These are phyloP conservation scores for Cyphellophora europaea DNA, from an alignment of 2,329 filamentous ascomycete species.

Conservation along the genomic window DNA sequence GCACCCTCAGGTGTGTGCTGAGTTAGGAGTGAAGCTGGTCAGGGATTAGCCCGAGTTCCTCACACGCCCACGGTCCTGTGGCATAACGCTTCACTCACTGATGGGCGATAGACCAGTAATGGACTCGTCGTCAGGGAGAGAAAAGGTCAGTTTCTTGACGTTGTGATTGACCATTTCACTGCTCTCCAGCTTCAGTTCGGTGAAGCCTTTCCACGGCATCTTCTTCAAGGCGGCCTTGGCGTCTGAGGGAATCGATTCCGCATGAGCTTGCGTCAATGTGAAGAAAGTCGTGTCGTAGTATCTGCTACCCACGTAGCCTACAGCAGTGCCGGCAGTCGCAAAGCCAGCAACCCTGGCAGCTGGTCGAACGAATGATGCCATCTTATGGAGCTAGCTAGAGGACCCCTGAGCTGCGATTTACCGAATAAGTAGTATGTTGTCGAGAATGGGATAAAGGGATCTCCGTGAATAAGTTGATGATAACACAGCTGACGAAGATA, in stretches of 20 bases:
- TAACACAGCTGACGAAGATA: too few relatives aligned
- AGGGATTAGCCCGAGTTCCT: too few relatives aligned
- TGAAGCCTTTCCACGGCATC: conserved; percentile 27
- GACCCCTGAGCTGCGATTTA: too few relatives aligned
- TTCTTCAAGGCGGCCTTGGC: conserved; percentile 17
- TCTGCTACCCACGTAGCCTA: conserved; percentile 11
- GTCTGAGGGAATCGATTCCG: conserved; percentile 18
- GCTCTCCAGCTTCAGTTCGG: conserved; percentile 42
- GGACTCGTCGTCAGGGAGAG: conserved; percentile 38
- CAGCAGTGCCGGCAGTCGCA: conserved; percentile 9
- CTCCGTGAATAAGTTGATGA: too few relatives aligned
- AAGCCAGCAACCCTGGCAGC: conserved; percentile 7
- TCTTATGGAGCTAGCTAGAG: too few relatives aligned
- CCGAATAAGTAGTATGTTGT: too few relatives aligned
- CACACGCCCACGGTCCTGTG: too few relatives aligned
- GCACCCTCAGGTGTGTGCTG: conserved; percentile 48
- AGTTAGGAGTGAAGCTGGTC: conserved; percentile 49
- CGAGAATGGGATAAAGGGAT: too few relatives aligned
- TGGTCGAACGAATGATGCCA: conserved; percentile 4
- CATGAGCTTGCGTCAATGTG: conserved; percentile 14
- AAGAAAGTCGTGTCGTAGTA: conserved; percentile 13
- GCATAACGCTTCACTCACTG: too few relatives aligned
- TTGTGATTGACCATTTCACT: conserved; percentile 48
- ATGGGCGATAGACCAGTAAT: conserved; percentile 36
- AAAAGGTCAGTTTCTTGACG: conserved; percentile 49